Evolutionary conservation across 805 yeast species (phyloP), one percentile per base, ranked within the genome.

Genomic region (Clavispora fructus): DNA sequence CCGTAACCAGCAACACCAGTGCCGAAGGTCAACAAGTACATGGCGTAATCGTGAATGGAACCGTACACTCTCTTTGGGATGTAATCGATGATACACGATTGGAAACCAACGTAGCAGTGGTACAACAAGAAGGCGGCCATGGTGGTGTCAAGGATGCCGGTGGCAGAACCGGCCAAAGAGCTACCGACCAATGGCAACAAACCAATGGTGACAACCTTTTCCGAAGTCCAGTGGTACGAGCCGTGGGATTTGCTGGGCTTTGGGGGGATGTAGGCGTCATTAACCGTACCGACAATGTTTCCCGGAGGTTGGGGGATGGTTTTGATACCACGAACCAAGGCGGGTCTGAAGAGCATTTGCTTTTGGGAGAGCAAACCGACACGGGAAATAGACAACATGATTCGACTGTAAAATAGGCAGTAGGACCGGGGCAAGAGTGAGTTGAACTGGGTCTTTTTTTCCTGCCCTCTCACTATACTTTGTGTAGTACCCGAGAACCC

Each of bases 1-100:
- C 95, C 95, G 63, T 83, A 87, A 19, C 81, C 78, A 14, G 83
- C 80, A 35, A 85, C 65, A 25, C 77, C 74, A 23, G 87, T 74
- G 40, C 94, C 92, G 25, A 81, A 62, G 33, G 81, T 71, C 59
- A 87, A 71, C 41, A 82, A 59, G 54, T 75, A 74, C 77, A 78
- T 78, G 46, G 87, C 86, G 48, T 63, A 64, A 47, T 69, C 73
- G 66, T 85, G 87, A 75, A 78, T 75, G 30, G 72, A 53, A 13
- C 91, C 90, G 58, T 77, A 87, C 31, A 82, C 87, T 69, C 92
- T 78, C 60, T 70, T 69, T 43, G 92, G 94, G 45, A 87, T 82
- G 67, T 85, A 85, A 65, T 87, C 94, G 46, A 78, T 77, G 56
- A 87, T 86, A 73, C 94, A 85, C 38, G 87, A 74, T 59, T 80